phyloP scores from a whole-genome alignment of 2,329 filamentous ascomycete genomes.

The Aspergillus persii region DNA sequence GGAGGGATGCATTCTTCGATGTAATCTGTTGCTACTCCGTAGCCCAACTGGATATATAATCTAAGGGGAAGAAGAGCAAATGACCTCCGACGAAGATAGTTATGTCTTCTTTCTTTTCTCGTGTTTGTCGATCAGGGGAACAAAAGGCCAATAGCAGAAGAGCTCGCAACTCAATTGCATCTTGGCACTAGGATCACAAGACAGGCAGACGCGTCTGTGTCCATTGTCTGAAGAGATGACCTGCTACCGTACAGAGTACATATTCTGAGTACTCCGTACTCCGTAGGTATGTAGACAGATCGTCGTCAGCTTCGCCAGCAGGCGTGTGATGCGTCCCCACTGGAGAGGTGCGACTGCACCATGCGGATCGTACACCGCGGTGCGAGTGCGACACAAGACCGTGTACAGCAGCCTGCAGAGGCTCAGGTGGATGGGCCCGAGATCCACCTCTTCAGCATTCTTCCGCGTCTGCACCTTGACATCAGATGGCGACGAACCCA shows the following conservation, averaged over 20 bases:
- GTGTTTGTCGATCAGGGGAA: conserved; percentile 3
- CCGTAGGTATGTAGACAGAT: background rate
- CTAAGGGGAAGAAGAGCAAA: background rate
- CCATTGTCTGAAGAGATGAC: background rate
- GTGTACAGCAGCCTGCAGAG: background rate
- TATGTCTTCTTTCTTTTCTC: background rate
- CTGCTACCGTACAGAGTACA: too few relatives aligned
- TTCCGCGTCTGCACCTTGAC: conserved; percentile 1
- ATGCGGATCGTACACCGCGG: background rate
- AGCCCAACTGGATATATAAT: too few relatives aligned
- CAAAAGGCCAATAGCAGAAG: conserved; percentile 4
- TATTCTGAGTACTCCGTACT: background rate
- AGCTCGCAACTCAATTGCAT: conserved; percentile 8
- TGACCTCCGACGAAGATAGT: background rate
- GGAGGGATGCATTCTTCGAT: background rate
- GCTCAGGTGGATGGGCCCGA: background rate
- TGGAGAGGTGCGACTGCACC: background rate
- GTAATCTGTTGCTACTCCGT: background rate
- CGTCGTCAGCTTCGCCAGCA: background rate
- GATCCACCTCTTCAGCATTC: conserved; percentile 7
- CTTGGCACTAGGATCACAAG: conserved; percentile 14
- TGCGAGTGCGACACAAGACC: background rate
- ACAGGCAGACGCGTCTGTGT: conserved; percentile 2
- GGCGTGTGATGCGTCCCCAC: background rate
- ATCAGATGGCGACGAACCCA: background rate